Conservation (phyloP, 805 yeast genomes). For the Kodamaea kaohsiungensis region DNA sequence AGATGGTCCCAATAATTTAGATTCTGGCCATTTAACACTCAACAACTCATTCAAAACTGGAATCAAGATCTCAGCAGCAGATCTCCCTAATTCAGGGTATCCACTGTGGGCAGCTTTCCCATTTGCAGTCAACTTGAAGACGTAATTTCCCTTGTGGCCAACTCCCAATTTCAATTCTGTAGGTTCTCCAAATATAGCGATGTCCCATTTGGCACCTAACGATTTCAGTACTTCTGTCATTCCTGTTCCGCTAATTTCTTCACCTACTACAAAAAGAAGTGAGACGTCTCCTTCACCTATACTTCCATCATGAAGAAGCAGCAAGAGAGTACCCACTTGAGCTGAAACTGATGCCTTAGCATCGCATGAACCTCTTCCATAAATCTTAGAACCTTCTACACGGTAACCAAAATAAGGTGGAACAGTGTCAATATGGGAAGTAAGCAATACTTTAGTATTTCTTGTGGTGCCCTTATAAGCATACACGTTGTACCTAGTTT, state of each 20-base stretch:
- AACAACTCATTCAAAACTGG: conserved; percentile 50
- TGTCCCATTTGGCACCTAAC: conserved; percentile 51
- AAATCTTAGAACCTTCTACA: conserved; percentile 48
- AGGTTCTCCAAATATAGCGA: conserved; percentile 74
- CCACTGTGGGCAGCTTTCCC: conserved; percentile 69
- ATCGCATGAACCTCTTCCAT: conserved; percentile 69
- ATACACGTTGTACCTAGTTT: conserved; percentile 50
- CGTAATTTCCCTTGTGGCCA: conserved; percentile 66
- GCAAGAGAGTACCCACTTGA: conserved; percentile 56
- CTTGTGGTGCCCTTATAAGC: conserved; percentile 52
- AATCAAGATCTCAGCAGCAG: conserved; percentile 58
- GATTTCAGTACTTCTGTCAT: conserved; percentile 48
- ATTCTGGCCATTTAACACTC: conserved; percentile 46
- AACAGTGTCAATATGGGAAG: conserved; percentile 73
- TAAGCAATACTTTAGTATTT: conserved; percentile 50
- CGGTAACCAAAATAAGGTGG: conserved; percentile 62
- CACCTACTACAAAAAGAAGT: conserved; percentile 67
- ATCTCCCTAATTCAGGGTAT: conserved; percentile 67
- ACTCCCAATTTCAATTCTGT: conserved; percentile 67
- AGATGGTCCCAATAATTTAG: conserved; percentile 57
- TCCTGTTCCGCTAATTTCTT: conserved; percentile 67
- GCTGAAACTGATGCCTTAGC: conserved; percentile 74
- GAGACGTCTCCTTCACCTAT: conserved; percentile 56
- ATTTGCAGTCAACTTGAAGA: conserved; percentile 42
- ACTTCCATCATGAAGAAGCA: conserved; percentile 38